Base-by-base conservation (phyloP, 768 basidiomycete genomes). In the Multifurca ochricompacta region DNA sequence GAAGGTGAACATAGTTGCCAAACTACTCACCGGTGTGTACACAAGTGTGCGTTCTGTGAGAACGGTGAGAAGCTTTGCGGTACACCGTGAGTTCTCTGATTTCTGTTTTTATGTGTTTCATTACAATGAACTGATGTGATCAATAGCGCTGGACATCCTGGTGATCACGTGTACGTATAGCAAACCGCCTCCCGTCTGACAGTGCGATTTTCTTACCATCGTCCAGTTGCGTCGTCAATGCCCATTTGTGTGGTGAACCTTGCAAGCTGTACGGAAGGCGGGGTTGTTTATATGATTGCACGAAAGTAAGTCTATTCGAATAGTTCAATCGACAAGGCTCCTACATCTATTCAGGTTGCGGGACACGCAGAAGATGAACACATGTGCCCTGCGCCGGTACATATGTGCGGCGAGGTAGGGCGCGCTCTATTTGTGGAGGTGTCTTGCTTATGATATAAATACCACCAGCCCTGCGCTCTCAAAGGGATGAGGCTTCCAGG, bases 131-230 rank as follows among this genome's bases (percentile, higher is more conserved):
- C 54, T 45, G 4, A 31, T 7, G 31, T 6, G 6, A 16, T 1
- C n/a, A 3, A 23, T 56, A 82, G 81, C 23, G 81, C 80, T 28
- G 82, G 82, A 0, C 81, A 83, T 51, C 64, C 73, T 19, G 79
- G 78, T 14, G 68, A 67, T 10, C 81, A 83, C 53, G 71, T 80
- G 82, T 81, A 63, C 39, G 75, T 56, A 32, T 34, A 28, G 8
- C 8, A 6, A 16, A n/a, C n/a, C n/a, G n/a, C n/a, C n/a, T n/a
- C n/a, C n/a, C n/a, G 18, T 14, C 14, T 8, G 7, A 28, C n/a
- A 18, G 16, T 47, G 39, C 9, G 2, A 2, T 27, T 10, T 34
- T 19, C 21, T 42, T 23, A 21, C 23, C 3, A 8, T 14, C 30
- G 34, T 42, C n/a, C 49, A 84, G 83, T 52, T 84, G 82, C 57